These are phyloP conservation scores for Marasmius fiardii DNA, from an alignment of 1,284 basidiomycete species.

Conservation along the genomic window DNA sequence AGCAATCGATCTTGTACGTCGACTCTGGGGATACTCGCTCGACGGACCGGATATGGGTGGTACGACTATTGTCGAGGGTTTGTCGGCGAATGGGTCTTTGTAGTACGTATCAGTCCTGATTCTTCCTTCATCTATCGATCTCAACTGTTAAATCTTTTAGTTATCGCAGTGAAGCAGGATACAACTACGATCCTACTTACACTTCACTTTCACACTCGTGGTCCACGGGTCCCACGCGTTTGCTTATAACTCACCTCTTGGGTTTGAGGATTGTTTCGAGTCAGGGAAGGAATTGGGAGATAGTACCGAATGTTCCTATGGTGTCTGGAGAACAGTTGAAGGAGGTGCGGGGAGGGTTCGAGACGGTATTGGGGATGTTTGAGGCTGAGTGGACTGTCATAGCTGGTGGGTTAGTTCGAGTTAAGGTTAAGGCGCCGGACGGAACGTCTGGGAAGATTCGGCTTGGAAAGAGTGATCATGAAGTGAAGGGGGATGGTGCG, in stretches of 20 bases:
- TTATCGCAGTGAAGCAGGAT: conserved; percentile 42
- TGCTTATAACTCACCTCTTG: conserved; percentile 41
- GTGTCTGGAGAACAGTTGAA: conserved; percentile 22
- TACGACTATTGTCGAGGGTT: conserved; percentile 49
- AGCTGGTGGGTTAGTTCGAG: neutral
- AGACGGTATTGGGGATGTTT: conserved; percentile 40
- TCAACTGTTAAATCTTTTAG: conserved; percentile 22
- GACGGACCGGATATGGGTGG: conserved; percentile 48
- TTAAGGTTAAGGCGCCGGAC: neutral
- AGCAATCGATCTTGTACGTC: conserved; percentile 44
- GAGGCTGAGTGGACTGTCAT: conserved; percentile 29
- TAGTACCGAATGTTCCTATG: conserved; percentile 35
- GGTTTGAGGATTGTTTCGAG: conserved; percentile 37
- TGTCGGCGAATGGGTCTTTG: conserved; percentile 47
- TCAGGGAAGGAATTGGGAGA: conserved; percentile 36
- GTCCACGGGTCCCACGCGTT: conserved; percentile 43
- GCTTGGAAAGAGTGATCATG: neutral
- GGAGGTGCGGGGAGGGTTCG: conserved; percentile 39
- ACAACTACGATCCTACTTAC: conserved; percentile 45
- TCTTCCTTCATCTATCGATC: neutral
- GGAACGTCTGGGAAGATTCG: neutral
- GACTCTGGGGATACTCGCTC: conserved; percentile 54
- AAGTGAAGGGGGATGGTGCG: neutral
- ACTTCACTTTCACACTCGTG: conserved; percentile 45
- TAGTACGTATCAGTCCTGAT: conserved; percentile 26